These are phyloP conservation scores for Rhynchospora tenuis DNA, from an alignment of 176 grass and related monocot species.

Conservation along the genomic window DNA sequence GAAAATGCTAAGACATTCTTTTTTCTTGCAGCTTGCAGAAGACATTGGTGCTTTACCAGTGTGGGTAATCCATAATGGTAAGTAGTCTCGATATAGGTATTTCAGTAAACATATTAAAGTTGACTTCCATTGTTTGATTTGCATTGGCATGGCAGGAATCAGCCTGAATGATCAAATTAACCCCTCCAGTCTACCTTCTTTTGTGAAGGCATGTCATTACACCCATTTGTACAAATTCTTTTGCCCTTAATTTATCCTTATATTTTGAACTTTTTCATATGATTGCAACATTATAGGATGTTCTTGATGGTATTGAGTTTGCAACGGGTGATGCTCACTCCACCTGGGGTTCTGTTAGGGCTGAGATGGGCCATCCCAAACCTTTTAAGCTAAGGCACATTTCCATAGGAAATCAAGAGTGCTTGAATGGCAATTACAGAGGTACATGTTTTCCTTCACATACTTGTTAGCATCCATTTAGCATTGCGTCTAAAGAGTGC, in stretches of 20 bases:
- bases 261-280: conserved; percentile 2
- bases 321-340: conserved; percentile 62
- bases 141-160: conserved; percentile 53
- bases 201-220: conserved; percentile 66
- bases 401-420: conserved; percentile 89
- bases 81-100: conserved; percentile 1
- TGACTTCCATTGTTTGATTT: conserved; percentile 5
- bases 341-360: conserved; percentile 72
- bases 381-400: conserved; percentile 84
- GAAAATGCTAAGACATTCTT: conserved; percentile 26
- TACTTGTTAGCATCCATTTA: neutral
- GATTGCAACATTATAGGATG: conserved; percentile 51
- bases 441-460: conserved; percentile 28
- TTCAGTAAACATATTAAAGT: neutral
- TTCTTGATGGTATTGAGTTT: conserved; percentile 85
- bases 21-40: conserved; percentile 65
- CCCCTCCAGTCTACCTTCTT: conserved; percentile 55
- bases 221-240: neutral
- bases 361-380: conserved; percentile 83
- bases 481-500: conserved; percentile 1
- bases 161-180: conserved; percentile 65
- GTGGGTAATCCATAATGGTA: conserved; percentile 91
- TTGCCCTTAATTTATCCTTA: neutral
- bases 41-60: conserved; percentile 73
- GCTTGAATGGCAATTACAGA: conserved; percentile 57